Evolutionary conservation across 345 rosid genomes (phyloP), one percentile per base, ranked within the genome.

Genomic region (Corymbia maculata): DNA sequence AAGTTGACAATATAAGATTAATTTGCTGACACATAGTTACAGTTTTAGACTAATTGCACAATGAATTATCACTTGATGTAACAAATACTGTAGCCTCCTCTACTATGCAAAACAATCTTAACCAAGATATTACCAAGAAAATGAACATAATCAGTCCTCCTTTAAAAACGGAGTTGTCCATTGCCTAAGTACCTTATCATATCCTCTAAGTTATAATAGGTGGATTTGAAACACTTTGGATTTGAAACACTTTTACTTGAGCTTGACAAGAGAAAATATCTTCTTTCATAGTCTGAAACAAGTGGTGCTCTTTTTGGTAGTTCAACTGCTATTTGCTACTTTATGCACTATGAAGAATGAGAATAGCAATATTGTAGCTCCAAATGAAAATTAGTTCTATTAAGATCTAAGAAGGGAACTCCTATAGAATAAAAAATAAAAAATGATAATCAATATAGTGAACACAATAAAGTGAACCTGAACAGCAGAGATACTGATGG

Each of bases 401-500:
- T 24, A 57, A 57, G 13, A 57, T 9, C n/a, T n/a, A 57, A 57
- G n/a, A 24, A 57, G 13, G 24, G n/a, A 9, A 57, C 64, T 57
- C n/a, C n/a, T 24, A 57, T 11, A 57, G 30, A 59, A 59, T 59
- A 59, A 59, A 59, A 59, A 24, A 11, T 24, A 24, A 24, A 26
- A 24, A 59, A 26, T 59, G n/a, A 28, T 10, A 26, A 59, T 59
- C 66, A 24, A 59, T 59, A 59, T 24, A 59, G 26, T 5, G 30
- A 26, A 59, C 13, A 4, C 66, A 5, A 86, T 13, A 82, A 88
- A 75, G 49, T 85, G 88, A 84, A 97, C 99, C 98, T 98, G 98
- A 89, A 96, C 95, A 89, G 99, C 99, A 3, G 99, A 98, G 75
- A 97, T 97, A 91, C 99, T 98, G 87, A 98, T 98, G 87, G 97